Percentiles rank a stretch among this genome's conserved stretches.
These are phyloP conservation scores for Scenedesmus sp. DNA, from an alignment of 163 green algal species.

Conservation along the genomic window DNA sequence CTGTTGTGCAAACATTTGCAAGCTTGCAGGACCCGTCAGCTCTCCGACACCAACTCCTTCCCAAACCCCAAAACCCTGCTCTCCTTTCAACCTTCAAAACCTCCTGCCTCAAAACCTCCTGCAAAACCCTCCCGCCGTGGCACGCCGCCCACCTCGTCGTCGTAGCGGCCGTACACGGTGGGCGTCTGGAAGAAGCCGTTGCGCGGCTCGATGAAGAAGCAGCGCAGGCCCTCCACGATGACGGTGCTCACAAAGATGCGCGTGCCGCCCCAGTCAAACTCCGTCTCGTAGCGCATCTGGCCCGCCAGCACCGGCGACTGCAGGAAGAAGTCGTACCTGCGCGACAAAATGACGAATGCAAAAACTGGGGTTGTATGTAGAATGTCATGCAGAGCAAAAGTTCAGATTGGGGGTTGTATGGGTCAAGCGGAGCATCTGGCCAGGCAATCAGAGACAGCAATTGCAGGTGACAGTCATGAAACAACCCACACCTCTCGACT, in stretches of 20 bases:
- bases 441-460: neutral
- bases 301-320: slow-evolving; percentile 77
- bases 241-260: slow-evolving; percentile 78
- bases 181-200: slow-evolving; percentile 93
- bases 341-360: no score
- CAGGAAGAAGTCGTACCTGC: slow-evolving; percentile 85
- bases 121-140: neutral
- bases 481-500: no score
- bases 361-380: no score
- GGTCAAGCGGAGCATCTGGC: neutral
- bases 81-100: neutral
- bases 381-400: no score
- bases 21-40: neutral
- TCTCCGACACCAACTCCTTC: no score
- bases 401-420: no score
- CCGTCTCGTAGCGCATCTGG: slow-evolving; percentile 77
- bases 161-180: slow-evolving; percentile 83
- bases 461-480: neutral
- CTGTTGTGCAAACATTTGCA: neutral
- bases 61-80: no score
- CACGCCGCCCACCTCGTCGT: slow-evolving; percentile 55
- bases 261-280: slow-evolving; percentile 90
- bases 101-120: no score
- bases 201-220: slow-evolving; percentile 95
- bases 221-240: slow-evolving; percentile 87